These are phyloP conservation scores for Starmerella geochares DNA, from an alignment of 805 yeast genomes.

Conservation along the genomic window DNA sequence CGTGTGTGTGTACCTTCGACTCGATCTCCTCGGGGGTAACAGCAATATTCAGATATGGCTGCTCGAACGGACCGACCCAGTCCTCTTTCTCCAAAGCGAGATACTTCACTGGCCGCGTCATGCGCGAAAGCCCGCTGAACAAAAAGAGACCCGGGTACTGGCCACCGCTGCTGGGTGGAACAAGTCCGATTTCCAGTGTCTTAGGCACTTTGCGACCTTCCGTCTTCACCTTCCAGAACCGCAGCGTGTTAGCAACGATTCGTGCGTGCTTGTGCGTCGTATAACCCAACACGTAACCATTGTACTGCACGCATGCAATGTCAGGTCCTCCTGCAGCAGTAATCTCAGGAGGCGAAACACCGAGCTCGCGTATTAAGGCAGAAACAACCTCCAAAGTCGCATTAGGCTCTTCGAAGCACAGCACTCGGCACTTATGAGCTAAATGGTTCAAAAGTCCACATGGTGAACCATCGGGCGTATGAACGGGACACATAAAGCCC, in stretches of 20 bases:
- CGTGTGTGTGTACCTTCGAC: conserved; percentile 74
- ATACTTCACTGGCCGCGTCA: conserved; percentile 92
- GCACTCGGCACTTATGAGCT: conserved; percentile 85
- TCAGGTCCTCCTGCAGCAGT: conserved; percentile 79
- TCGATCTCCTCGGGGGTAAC: conserved; percentile 87
- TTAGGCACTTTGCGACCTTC: conserved; percentile 58
- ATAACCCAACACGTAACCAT: conserved; percentile 91
- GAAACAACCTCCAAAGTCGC: conserved; percentile 12
- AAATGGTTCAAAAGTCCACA: conserved; percentile 96
- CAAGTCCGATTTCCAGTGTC: conserved; percentile 86
- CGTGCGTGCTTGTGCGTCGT: conserved; percentile 80
- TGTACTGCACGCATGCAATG: conserved; percentile 82
- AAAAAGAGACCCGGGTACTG: conserved; percentile 93
- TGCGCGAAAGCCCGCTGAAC: conserved; percentile 86
- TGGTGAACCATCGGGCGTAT: conserved; percentile 99
- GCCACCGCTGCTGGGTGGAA: conserved; percentile 91
- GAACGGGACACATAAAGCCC: conserved; percentile 99
- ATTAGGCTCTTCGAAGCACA: conserved; percentile 39
- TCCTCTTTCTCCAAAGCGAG: conserved; percentile 75
- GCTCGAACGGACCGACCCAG: conserved; percentile 94
- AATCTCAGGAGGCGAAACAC: conserved; percentile 69
- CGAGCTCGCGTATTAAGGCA: conserved; percentile 57
- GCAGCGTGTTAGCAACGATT: conserved; percentile 75
- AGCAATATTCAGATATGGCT: conserved; percentile 92
- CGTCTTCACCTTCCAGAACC: conserved; percentile 70